Evolutionary conservation across 176 grass and related monocot genomes (phyloP).

Genomic region (Eleusine coracana): DNA sequence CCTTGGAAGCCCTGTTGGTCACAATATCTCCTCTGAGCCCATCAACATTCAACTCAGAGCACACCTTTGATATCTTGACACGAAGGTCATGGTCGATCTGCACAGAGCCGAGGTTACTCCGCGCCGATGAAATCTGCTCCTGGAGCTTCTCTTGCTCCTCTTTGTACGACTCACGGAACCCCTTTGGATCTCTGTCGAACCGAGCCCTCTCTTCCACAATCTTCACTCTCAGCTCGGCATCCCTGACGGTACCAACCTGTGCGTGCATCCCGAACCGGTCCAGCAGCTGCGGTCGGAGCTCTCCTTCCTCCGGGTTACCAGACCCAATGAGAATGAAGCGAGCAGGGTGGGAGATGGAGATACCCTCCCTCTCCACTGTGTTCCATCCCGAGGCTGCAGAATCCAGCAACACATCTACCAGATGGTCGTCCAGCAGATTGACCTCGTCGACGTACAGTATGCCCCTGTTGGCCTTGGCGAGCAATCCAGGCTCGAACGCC

Average conservation of each 20-base stretch:
- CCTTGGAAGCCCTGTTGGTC: slow-evolving; percentile 85
- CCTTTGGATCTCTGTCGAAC: slow-evolving; percentile 84
- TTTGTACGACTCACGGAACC: slow-evolving; percentile 69
- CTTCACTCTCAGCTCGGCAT: slow-evolving; percentile 90
- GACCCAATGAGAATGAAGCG: slow-evolving; percentile 98
- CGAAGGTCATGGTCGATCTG: slow-evolving; percentile 89
- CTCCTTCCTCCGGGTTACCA: slow-evolving; percentile 93
- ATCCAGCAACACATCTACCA: slow-evolving; percentile 93
- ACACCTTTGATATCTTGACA: slow-evolving; percentile 96
- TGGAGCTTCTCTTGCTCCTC: slow-evolving; percentile 90
- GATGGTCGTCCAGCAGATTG: slow-evolving; percentile 89
- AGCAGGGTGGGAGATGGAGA: slow-evolving; percentile 95
- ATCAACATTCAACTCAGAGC: slow-evolving; percentile 90
- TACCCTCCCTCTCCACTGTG: slow-evolving; percentile 98
- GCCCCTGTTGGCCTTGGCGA: slow-evolving; percentile 95
- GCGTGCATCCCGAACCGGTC: slow-evolving; percentile 98
- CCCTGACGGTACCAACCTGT: slow-evolving; percentile 84
- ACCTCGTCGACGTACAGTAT: slow-evolving; percentile 99
- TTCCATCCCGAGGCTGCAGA: slow-evolving; percentile 90
- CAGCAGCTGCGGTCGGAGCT: slow-evolving; percentile 91
- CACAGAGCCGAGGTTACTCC: slow-evolving; percentile 64
- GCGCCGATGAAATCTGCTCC: slow-evolving; percentile 68
- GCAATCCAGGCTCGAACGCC: slow-evolving; percentile 91
- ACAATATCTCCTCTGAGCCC: slow-evolving; percentile 96
- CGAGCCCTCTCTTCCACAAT: slow-evolving; percentile 91